Evolutionary conservation across 2,329 filamentous ascomycete genomes (phyloP), one percentile per base, ranked within the genome.

Genomic region (Penicillium sp.): DNA sequence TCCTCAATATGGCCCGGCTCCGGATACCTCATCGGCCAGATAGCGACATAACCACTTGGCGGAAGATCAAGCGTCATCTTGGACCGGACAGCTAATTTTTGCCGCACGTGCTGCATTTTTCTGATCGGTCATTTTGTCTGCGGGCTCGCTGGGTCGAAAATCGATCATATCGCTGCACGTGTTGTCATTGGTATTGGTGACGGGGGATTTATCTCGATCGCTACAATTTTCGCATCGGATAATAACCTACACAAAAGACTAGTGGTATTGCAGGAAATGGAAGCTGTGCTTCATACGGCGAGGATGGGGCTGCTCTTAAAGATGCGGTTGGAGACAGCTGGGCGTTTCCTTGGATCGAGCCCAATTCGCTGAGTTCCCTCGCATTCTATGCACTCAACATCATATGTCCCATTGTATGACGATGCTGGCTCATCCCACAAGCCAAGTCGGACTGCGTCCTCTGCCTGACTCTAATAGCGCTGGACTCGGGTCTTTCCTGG

Each of bases 41-140:
- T 62, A 37, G 64, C 59, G 4, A 64, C 58, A 7, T 62, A 66
- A 35, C 62, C 62, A 3, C 57, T 66, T 19, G 61, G 59, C 13
- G 62, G 59, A 13, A 64, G 61, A 53, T 28, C 64, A 43, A 66
- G 57, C 52, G 64, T 64, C 19, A 66, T 66, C n/a, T 66, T 64
- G 38, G 64, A 62, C 13, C 64, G 64, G 8, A 49, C 54, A 28
- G 54, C 45, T n/a, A 63, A 53, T 28, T 62, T 66, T 19, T 59
- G 57, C 48, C 28, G 57, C 46, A 56, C 62, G 11, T 48, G 57
- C 6, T 28, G 11, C 14, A 51, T 66, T 45, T 66, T 66, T 33
- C 60, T 58, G 10, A 54, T 60, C 35, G 62, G 64, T 2, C 65
- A 64, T 3, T 40, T 65, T 4, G 43, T 59, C 14, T 64, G 64